These are phyloP conservation scores for Cordyceps javanica DNA, from an alignment of 2,329 filamentous ascomycete species.

Conservation along the genomic window DNA sequence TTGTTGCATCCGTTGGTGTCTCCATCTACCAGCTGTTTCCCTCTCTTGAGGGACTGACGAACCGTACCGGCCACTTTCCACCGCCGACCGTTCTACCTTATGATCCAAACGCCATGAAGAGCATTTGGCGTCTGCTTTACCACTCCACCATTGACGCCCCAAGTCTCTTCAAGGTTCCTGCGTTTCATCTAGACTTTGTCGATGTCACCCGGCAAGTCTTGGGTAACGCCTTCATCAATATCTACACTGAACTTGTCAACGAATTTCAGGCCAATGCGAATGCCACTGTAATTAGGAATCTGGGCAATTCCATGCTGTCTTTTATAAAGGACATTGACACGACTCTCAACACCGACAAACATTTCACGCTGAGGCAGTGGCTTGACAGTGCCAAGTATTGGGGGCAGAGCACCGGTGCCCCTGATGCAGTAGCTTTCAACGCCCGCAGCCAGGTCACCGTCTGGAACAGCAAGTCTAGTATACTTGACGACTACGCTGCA, in stretches of 20 bases:
- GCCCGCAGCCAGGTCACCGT: slow-evolving; percentile 45
- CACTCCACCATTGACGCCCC: not conserved
- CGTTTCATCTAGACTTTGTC: slow-evolving; percentile 1
- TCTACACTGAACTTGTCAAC: slow-evolving; percentile 1
- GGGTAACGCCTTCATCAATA: not conserved
- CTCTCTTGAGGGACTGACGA: not conserved
- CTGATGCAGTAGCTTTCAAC: slow-evolving; percentile 26
- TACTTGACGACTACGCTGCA: slow-evolving; percentile 44
- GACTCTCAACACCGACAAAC: slow-evolving; percentile 13
- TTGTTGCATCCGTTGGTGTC: not conserved
- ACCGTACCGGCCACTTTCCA: not conserved
- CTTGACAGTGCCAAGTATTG: slow-evolving; percentile 30
- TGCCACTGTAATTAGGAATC: not conserved
- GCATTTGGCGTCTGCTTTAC: not conserved
- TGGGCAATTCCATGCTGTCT: not conserved
- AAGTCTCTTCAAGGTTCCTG: not conserved
- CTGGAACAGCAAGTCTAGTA: slow-evolving; percentile 37
- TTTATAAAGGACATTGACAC: not conserved
- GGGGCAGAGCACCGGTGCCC: slow-evolving; percentile 17
- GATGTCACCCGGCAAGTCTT: slow-evolving; percentile 3
- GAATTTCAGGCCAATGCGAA: not conserved
- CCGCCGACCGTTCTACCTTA: not conserved
- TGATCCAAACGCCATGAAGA: not conserved
- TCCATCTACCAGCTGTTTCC: not conserved
- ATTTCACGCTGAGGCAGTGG: slow-evolving; percentile 38